Evolutionary conservation across 2,329 filamentous ascomycete genomes (phyloP), one percentile per base, ranked within the genome.

Genomic region (Colletotrichum horii): DNA sequence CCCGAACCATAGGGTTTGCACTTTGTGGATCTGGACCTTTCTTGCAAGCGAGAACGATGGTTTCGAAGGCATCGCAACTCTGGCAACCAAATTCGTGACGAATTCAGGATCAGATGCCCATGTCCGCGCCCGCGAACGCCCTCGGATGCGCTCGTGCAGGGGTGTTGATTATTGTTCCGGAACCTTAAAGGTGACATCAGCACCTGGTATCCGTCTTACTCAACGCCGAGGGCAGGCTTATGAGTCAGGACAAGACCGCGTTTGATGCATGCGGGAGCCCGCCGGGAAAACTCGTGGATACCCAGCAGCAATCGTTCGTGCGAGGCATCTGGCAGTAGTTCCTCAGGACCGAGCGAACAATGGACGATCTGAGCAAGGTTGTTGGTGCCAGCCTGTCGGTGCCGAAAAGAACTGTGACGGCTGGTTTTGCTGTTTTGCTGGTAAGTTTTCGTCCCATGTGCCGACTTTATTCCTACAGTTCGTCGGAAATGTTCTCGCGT

Each of bases 141-240:
- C 16, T 38, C 36, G n/a, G 22, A 8, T n/a, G 30, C 8, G 30
- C 9, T 58, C 28, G 26, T 36, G 26, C 30, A 56, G 48, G 66
- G 65, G 30, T 24, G 65, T 24, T 12, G 16, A 30, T 19, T 6
- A 36, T 28, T 30, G 65, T 16, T 28, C 48, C 66, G 48, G 30
- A 58, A 58, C n/a, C 30, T 68, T 58, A 36, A 58, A 58, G 66
- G 48, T 68, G 66, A 68, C 66, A 68, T 68, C 66, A 68, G 66
- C 66, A 68, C 48, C n/a, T 11, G n/a, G 38, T 68, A 26, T 26
- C 28, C 66, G 66, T 68, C 66, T 68, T 55, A 68, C 66, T 55
- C 38, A 24, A 55, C 43, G n/a, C 28, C 24, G 30, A 11, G 48
- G 52, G 19, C 15, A 8, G n/a, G 28, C n/a, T 30, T 58, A 26